Percentiles rank a stretch among this genome's conserved stretches.
Conservation (phyloP, 371 early-diverging fungal species). For the Racocetra persica region DNA sequence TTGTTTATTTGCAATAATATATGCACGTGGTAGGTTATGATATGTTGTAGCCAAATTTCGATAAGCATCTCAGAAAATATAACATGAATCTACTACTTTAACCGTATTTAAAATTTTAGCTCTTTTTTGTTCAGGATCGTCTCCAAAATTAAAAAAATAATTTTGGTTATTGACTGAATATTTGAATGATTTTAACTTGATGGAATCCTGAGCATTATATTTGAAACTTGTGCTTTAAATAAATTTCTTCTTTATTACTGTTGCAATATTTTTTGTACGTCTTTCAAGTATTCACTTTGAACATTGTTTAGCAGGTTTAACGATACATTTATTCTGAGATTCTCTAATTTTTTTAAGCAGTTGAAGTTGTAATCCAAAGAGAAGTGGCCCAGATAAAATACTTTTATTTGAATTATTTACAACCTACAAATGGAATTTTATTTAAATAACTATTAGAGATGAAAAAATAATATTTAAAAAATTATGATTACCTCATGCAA, state of each 20-base stretch:
- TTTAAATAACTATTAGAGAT: too few relatives aligned
- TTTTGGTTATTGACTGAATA: not conserved
- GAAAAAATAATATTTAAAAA: too few relatives aligned
- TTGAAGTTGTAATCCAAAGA: slow-evolving; percentile 1
- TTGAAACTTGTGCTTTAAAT: not conserved
- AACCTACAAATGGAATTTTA: too few relatives aligned
- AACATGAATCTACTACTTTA: not conserved
- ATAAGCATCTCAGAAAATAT: slow-evolving; percentile 2
- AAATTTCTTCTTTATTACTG: not conserved
- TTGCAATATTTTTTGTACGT: not conserved
- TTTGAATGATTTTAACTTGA: not conserved
- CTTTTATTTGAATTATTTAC: too few relatives aligned
- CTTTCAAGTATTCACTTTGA: not conserved
- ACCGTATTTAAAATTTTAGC: not conserved
- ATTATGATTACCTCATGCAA: too few relatives aligned
- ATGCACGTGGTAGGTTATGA: not conserved
- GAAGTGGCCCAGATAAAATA: too few relatives aligned
- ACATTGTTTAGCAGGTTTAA: not conserved
- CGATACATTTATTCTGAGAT: not conserved
- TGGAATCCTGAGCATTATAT: not conserved
- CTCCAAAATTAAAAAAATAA: not conserved
- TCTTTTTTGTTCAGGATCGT: not conserved
- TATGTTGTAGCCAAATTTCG: not conserved
- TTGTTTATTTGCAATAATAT: too few relatives aligned
- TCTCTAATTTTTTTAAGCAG: not conserved